A percentile compares a stretch with the other conserved stretches of the same genome.
Conservation (phyloP, 2,329 filamentous ascomycete genomes). For the Colletotrichum orbiculare region DNA sequence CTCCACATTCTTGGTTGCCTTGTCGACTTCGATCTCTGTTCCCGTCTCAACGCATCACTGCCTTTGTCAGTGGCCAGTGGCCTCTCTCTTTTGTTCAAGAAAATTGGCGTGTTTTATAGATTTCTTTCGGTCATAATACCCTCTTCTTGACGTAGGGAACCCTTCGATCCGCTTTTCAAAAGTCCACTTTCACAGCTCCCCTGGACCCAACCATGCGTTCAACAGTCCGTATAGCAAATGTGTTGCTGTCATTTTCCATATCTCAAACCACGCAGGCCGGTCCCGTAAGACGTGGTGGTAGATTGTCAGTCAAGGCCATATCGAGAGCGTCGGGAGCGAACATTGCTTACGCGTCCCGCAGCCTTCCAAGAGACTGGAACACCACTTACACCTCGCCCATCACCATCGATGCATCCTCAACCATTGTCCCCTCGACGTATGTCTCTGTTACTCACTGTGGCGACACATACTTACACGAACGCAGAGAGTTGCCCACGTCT, state of each 20-base stretch:
- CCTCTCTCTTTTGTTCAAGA: conserved; percentile 15
- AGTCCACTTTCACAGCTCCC: not conserved
- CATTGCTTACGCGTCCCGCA: not conserved
- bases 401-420: not conserved
- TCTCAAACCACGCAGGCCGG: conserved; percentile 37
- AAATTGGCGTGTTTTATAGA: not conserved
- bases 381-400: conserved; percentile 7
- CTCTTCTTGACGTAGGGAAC: conserved; percentile 9
- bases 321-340: not conserved
- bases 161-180: not conserved
- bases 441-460: not conserved
- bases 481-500: conserved; percentile 1
- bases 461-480: conserved; percentile 4
- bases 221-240: conserved; percentile 23
- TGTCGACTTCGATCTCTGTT: conserved; percentile 22
- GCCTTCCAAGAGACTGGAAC: conserved; percentile 23
- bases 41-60: conserved; percentile 11
- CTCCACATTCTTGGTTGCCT: conserved; percentile 13
- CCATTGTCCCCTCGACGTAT: conserved; percentile 10
- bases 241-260: conserved; percentile 32
- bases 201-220: conserved; percentile 11
- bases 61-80: conserved; percentile 9
- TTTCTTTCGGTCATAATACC: conserved; percentile 15
- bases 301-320: conserved; percentile 13
- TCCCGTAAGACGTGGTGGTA: conserved; percentile 35